A percentile compares a stretch with the other conserved stretches of the same genome.
Conservation (phyloP, 257 asterid species). For the Gentiana macrophylla region DNA sequence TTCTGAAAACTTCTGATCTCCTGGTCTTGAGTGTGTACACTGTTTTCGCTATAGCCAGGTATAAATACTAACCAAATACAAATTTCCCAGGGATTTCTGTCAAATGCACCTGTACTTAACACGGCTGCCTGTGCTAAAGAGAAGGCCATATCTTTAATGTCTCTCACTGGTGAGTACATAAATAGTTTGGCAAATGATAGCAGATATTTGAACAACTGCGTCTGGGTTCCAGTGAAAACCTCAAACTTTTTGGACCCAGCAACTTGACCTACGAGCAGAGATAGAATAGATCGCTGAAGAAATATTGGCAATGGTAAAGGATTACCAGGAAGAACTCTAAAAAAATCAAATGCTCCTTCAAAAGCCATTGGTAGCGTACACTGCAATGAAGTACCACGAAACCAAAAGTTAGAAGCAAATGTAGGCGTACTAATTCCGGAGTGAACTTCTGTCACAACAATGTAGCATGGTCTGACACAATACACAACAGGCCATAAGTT, state of each 20-base stretch:
- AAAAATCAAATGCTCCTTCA: constrained; percentile 69
- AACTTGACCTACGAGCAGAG: constrained; percentile 39
- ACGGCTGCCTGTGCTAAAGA: constrained; percentile 67
- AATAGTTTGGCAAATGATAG: constrained; percentile 43
- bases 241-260: constrained; percentile 34
- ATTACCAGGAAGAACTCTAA: constrained; percentile 54
- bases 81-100: constrained; percentile 56
- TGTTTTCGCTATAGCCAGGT: constrained; percentile 48
- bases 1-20: constrained; percentile 45
- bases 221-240: constrained; percentile 34
- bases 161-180: constrained; percentile 46
- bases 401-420: constrained; percentile 13
- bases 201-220: constrained; percentile 62
- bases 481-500: too few species aligned
- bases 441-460: too few species aligned
- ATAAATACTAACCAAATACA: constrained; percentile 77
- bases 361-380: constrained; percentile 51
- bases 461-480: too few species aligned
- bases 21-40: constrained; percentile 22
- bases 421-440: too few species aligned
- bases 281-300: constrained; percentile 46
- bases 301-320: constrained; percentile 48
- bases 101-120: constrained; percentile 93
- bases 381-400: constrained; percentile 43
- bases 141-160: constrained; percentile 65